Evolutionary conservation across 805 yeast species (phyloP).

Genomic region (Metschnikowia similis): DNA sequence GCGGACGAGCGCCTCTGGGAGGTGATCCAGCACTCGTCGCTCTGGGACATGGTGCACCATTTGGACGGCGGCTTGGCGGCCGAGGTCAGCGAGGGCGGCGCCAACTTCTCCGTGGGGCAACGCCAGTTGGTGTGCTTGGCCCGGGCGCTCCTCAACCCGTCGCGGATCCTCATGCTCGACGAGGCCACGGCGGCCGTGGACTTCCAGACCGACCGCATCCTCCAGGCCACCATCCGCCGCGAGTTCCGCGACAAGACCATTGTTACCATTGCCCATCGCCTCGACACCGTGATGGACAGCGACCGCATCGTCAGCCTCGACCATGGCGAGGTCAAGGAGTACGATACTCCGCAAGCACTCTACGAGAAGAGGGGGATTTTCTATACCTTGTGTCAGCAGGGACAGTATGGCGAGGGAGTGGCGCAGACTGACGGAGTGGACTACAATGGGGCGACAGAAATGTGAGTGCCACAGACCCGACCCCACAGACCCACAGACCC

Average conservation of each 20-base stretch:
- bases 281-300: conserved; percentile 26
- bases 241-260: conserved; percentile 25
- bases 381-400: conserved; percentile 48
- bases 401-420: conserved; percentile 23
- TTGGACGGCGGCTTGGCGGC: conserved; percentile 18
- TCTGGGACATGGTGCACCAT: conserved; percentile 16
- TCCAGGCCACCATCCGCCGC: conserved; percentile 23
- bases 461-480: too few relatives aligned
- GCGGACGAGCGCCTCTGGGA: conserved; percentile 22
- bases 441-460: too few relatives aligned
- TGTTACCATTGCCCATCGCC: conserved; percentile 26
- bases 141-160: conserved; percentile 20
- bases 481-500: too few relatives aligned
- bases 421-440: too few relatives aligned
- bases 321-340: conserved; percentile 21
- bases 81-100: conserved; percentile 21
- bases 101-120: conserved; percentile 25
- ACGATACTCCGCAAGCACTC: conserved; percentile 44
- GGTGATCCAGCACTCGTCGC: conserved; percentile 20
- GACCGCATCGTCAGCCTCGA: conserved; percentile 25
- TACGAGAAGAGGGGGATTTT: conserved; percentile 44
- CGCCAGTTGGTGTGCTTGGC: conserved; percentile 23
- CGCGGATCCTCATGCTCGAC: conserved; percentile 18
- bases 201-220: conserved; percentile 26
- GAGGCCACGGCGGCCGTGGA: conserved; percentile 26